These are phyloP conservation scores for Penicillium paneum DNA, from an alignment of 2,329 filamentous ascomycete genomes.

Conservation along the genomic window DNA sequence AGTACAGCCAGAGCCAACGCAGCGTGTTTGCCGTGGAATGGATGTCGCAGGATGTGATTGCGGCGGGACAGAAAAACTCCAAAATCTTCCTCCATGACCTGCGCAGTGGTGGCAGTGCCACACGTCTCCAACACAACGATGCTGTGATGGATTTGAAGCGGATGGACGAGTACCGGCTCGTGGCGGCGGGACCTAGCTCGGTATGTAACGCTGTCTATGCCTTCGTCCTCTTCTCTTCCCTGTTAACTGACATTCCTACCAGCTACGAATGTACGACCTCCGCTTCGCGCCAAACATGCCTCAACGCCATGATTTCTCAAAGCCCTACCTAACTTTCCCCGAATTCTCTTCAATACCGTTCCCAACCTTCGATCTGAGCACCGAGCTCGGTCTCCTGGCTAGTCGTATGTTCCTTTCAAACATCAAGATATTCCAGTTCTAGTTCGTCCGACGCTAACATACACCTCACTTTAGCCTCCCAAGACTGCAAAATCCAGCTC, in stretches of 20 bases:
- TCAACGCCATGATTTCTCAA: constrained; percentile 27
- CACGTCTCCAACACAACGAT: constrained; percentile 35
- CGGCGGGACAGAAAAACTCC: constrained; percentile 35
- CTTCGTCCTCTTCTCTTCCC: not conserved
- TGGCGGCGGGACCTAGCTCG: constrained; percentile 33
- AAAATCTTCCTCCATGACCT: constrained; percentile 36
- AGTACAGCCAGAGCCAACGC: not conserved
- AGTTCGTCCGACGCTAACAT: not conserved
- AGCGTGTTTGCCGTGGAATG: constrained; percentile 39
- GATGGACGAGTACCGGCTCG: constrained; percentile 35
- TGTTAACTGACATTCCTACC: not conserved
- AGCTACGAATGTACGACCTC: constrained; percentile 45
- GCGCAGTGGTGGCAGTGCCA: constrained; percentile 32
- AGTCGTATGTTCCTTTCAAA: constrained; percentile 28
- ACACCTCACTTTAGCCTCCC: constrained; percentile 25
- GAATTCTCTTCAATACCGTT: constrained; percentile 29
- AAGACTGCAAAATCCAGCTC: constrained; percentile 35
- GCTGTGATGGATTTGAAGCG: constrained; percentile 35
- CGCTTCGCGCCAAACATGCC: constrained; percentile 33
- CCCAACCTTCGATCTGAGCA: constrained; percentile 37
- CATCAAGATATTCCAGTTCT: not conserved
- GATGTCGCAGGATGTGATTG: constrained; percentile 37
- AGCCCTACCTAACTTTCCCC: constrained; percentile 37
- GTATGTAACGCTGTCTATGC: constrained; percentile 20
- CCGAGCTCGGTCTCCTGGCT: constrained; percentile 39